Conservation (phyloP, 352 stramenopile genomes). For the Globisporangium paddicum region DNA sequence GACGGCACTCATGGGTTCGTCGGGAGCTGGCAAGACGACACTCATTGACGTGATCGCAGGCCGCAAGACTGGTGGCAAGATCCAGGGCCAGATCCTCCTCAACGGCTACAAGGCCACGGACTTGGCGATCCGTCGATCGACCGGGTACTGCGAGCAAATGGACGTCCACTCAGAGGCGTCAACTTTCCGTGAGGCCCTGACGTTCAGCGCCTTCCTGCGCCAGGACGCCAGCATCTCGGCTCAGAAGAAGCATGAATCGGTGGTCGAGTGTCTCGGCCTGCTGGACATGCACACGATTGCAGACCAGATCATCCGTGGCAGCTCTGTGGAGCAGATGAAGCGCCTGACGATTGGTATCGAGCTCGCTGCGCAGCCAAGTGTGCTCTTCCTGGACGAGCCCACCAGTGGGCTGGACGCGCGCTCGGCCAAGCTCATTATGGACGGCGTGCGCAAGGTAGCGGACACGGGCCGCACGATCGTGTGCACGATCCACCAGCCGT, state of each 20-base stretch:
- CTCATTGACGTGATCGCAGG: constrained; percentile 89
- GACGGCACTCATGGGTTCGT: constrained; percentile 39
- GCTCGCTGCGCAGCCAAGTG: constrained; percentile 78
- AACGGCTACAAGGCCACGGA: constrained; percentile 56
- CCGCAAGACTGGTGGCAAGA: constrained; percentile 71
- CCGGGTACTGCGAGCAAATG: constrained; percentile 54
- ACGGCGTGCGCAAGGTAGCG: constrained; percentile 86
- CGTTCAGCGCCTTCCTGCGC: constrained; percentile 74
- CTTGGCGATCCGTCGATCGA: constrained; percentile 13
- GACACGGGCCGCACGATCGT: constrained; percentile 70
- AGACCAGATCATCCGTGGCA: constrained; percentile 55
- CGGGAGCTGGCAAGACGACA: constrained; percentile 80
- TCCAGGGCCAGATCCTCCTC: constrained; percentile 66
- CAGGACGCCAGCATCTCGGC: constrained; percentile 14
- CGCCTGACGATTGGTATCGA: constrained; percentile 87
- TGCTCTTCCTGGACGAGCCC: constrained; percentile 89
- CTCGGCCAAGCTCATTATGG: constrained; percentile 83
- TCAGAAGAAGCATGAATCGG: constrained; percentile 36
- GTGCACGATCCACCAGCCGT: constrained; percentile 93
- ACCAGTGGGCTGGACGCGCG: constrained; percentile 71
- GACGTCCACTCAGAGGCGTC: constrained; percentile 71
- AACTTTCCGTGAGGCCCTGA: constrained; percentile 79
- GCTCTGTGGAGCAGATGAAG: constrained; percentile 58
- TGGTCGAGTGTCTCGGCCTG: constrained; percentile 51
- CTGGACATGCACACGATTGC: constrained; percentile 47